A percentile compares a stretch with the other conserved stretches of the same genome.
Conservation (phyloP, 1,139 yeast genomes). For the Pichia sp. region DNA sequence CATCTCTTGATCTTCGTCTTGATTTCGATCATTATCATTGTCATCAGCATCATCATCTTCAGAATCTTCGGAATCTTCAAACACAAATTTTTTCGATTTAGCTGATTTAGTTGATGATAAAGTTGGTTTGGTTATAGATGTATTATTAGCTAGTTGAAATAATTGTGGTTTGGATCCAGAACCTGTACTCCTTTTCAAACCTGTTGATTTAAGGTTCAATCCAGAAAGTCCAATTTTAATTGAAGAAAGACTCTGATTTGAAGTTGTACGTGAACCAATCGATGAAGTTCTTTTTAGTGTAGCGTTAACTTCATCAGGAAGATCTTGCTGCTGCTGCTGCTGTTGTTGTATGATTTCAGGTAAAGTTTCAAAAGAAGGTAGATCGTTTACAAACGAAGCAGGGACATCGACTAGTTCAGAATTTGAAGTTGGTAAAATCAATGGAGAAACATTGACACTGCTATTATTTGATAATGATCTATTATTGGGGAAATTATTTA, state of each 20-base stretch:
- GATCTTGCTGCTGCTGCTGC: too few species aligned
- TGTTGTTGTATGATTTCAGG: too few species aligned
- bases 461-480: slow-evolving; percentile 1
- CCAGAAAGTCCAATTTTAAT: slow-evolving; percentile 28
- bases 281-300: slow-evolving; percentile 16
- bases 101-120: background rate
- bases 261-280: slow-evolving; percentile 11
- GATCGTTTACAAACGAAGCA: slow-evolving; percentile 2
- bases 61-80: slow-evolving; percentile 14
- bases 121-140: background rate
- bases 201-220: slow-evolving; percentile 23
- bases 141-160: slow-evolving; percentile 16
- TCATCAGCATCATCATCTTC: background rate
- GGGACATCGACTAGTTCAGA: slow-evolving; percentile 5
- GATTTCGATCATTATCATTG: slow-evolving; percentile 1
- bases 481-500: background rate
- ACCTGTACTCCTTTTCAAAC: slow-evolving; percentile 23
- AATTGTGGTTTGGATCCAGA: slow-evolving; percentile 26
- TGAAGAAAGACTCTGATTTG: slow-evolving; percentile 19
- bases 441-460: slow-evolving; percentile 6
- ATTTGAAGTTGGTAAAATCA: slow-evolving; percentile 2
- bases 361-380: too few species aligned
- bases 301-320: too few species aligned
- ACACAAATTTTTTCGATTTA: slow-evolving; percentile 15
- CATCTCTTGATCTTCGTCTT: slow-evolving; percentile 13